Base-by-base conservation (phyloP, 192 early-diverging fungal species). In the Chytriomyces sp. region DNA sequence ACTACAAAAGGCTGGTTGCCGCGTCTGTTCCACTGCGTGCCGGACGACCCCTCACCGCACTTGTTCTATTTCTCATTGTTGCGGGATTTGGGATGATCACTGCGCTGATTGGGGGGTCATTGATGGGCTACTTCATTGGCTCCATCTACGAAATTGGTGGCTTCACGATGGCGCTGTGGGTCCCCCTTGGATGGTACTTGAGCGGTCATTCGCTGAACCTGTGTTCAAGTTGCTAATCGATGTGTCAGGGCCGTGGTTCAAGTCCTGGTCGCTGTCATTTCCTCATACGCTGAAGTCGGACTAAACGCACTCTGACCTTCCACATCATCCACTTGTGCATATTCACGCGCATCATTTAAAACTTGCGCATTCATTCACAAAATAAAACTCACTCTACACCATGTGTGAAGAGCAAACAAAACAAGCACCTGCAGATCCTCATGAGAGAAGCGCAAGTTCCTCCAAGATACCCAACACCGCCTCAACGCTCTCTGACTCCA, bases 91-190 rank as follows among this genome's bases (percentile, higher is more conserved):
- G 69, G 6, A 61, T 72, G 8, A 8, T 49, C 18, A 72, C 61
- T 10, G 62, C 23, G 9, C 24, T 62, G 13, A 23, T 75, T 6
- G 43, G 44, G 45, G 68, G 62, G n/a, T n/a, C 50, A 7, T 16
- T 72, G 11, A 46, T 72, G n/a, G 78, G 78, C 6, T 64, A 44
- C 49, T 46, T 79, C 35, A 46, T 79, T 45, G 78, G 71, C 5
- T 48, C 26, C 45, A 57, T 72, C 13, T 79, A 79, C 63, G 59
- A 79, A 44, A 48, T 64, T 5, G 71, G 49, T 16, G 70, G 64
- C 7, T 79, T 79, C 62, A 48, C 16, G 24, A 79, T 79, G 78
- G 46, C 78, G 13, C 13, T 64, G 26, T 79, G 78, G 78, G 57
- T 74, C 23, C 78, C 78, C 35, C 35, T 75, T 6, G 78, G 61